A percentile compares a stretch with the other conserved stretches of the same genome.
These are phyloP conservation scores for Ephemerocybe angulata DNA, from an alignment of 768 basidiomycete genomes.

Conservation along the genomic window DNA sequence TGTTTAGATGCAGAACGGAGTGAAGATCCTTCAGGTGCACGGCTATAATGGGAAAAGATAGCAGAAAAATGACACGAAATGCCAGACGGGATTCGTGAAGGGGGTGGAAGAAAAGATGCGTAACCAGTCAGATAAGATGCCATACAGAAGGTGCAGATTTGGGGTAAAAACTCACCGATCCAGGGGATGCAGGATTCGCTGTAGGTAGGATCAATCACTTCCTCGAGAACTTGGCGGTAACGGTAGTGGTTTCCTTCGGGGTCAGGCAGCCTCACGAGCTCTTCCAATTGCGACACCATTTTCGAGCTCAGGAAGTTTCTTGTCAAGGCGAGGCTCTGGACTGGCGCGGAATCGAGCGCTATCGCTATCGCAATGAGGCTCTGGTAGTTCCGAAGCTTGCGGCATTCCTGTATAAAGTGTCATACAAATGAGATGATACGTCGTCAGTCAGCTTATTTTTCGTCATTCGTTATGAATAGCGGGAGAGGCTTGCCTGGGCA, in stretches of 20 bases:
- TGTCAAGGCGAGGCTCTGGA: conserved; percentile 34
- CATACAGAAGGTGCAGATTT: too few species aligned
- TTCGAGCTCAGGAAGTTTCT: conserved; percentile 26
- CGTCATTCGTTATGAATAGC: neutral
- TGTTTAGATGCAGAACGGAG: conserved; percentile 28
- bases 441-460: neutral
- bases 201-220: conserved; percentile 19
- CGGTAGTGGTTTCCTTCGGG: conserved; percentile 32
- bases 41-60: conserved; percentile 20
- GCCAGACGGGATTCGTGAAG: neutral
- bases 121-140: neutral
- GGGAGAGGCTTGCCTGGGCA: conserved; percentile 30
- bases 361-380: conserved; percentile 41
- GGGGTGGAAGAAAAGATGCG: neutral
- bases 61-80: neutral
- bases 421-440: neutral
- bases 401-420: conserved; percentile 35
- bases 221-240: conserved; percentile 34
- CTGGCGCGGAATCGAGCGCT: conserved; percentile 38
- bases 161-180: conserved; percentile 29
- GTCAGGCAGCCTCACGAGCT: conserved; percentile 32
- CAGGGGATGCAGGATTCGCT: conserved; percentile 35
- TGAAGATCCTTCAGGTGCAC: conserved; percentile 37
- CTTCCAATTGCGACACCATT: conserved; percentile 26
- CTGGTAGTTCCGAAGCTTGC: conserved; percentile 40